Evolutionary conservation across 208 protist species (phyloP).

Genomic region (Trichomonas gallinae): DNA sequence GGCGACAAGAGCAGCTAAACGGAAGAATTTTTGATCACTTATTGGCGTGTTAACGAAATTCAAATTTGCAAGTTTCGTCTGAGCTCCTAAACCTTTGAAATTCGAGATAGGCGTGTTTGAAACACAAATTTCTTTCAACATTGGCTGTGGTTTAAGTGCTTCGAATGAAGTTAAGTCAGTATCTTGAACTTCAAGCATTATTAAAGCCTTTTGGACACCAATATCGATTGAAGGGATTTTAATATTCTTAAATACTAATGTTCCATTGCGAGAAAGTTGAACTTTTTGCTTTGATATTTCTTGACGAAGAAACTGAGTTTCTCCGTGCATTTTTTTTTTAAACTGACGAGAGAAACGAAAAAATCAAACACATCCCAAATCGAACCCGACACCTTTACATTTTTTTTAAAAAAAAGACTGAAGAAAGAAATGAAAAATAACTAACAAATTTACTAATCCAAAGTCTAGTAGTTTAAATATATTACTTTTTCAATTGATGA

Average conservation of each 20-base stretch:
- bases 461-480: too few relatives aligned
- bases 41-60: neutral
- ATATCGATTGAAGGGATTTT: neutral
- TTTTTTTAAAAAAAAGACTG: too few relatives aligned
- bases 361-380: too few relatives aligned
- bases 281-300: neutral
- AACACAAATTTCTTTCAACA: neutral
- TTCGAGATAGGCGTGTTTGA: neutral
- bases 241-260: neutral
- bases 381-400: too few relatives aligned
- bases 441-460: too few relatives aligned
- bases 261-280: neutral
- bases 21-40: neutral
- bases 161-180: neutral
- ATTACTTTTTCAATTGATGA: neutral
- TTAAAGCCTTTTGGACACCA: neutral
- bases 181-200: neutral
- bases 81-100: neutral
- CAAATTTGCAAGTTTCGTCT: neutral
- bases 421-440: too few relatives aligned
- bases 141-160: neutral
- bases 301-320: neutral
- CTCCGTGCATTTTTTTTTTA: neutral
- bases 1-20: neutral
- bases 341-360: too few relatives aligned